Conservation (phyloP, 2,329 filamentous ascomycete genomes). For the Volutella citrinella region DNA sequence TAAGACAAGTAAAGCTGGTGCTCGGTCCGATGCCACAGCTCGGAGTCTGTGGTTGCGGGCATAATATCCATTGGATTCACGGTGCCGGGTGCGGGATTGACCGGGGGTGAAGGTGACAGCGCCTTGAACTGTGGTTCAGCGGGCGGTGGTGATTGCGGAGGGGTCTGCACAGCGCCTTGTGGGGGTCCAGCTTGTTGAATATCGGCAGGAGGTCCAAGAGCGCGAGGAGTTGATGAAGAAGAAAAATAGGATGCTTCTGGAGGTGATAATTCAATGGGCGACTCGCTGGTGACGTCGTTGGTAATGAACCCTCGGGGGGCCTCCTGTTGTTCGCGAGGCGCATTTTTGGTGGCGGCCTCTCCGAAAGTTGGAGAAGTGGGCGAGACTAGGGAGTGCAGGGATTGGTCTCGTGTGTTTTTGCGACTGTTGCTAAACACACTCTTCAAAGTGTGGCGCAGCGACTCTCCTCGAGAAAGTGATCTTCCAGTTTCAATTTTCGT, state of each 20-base stretch:
- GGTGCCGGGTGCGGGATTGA: conserved; percentile 41
- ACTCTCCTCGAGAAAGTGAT: conserved; percentile 32
- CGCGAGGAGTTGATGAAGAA: conserved; percentile 11
- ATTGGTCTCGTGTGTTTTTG: conserved; percentile 30
- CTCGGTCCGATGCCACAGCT: conserved; percentile 36
- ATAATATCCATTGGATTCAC: conserved; percentile 55
- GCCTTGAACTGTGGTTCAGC: conserved; percentile 21
- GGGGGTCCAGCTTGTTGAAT: conserved; percentile 11
- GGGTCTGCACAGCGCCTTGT: conserved; percentile 19
- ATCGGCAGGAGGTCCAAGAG: conserved; percentile 21
- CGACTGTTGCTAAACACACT: conserved; percentile 35
- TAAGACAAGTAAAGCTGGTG: conserved; percentile 31
- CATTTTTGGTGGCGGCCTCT: conserved; percentile 6
- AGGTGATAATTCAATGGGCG: conserved; percentile 28
- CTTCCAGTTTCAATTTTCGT: conserved; percentile 17
- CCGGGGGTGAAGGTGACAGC: conserved; percentile 28
- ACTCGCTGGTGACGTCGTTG: conserved; percentile 23
- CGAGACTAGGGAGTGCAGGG: conserved; percentile 27
- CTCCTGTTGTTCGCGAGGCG: conserved; percentile 14
- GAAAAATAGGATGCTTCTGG: conserved; percentile 14
- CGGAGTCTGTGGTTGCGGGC: conserved; percentile 39
- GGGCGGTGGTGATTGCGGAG: conserved; percentile 24
- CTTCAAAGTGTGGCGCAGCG: conserved; percentile 34
- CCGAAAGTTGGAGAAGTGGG: conserved; percentile 19
- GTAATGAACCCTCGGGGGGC: conserved; percentile 21